A percentile compares a stretch with the other conserved stretches of the same genome.
Conservation (phyloP, 345 rosid genomes). For the Microthlaspi erraticum region DNA sequence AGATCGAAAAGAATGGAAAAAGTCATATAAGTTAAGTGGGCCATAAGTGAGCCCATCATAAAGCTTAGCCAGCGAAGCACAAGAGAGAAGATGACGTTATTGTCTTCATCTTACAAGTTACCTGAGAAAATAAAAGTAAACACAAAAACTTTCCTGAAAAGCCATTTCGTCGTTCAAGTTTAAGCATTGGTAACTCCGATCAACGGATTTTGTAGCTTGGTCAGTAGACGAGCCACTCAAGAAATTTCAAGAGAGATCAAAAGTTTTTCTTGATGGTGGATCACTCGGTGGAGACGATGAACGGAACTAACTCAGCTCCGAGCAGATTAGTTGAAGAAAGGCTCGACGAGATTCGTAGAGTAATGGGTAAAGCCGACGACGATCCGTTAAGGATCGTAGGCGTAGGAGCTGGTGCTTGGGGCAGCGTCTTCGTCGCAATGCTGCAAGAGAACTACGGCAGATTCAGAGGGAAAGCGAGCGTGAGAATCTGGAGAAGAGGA, state of each 20-base stretch:
- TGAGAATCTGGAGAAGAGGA: conserved; percentile 94
- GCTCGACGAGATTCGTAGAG: conserved; percentile 75
- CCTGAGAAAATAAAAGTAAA: conserved; percentile 4
- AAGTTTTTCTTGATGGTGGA: conserved; percentile 27
- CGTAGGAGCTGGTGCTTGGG: conserved; percentile 99
- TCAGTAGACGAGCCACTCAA: conserved; percentile 6
- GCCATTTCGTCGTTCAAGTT: conserved; percentile 10
- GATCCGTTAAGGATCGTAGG: conserved; percentile 92
- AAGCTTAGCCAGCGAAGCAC: conserved; percentile 19
- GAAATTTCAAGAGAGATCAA: not conserved
- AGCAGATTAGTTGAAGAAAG: conserved; percentile 60
- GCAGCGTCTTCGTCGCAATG: conserved; percentile 93
- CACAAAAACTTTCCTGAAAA: conserved; percentile 32
- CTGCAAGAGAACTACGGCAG: conserved; percentile 82
- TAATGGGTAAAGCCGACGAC: conserved; percentile 75
- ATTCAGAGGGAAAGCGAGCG: conserved; percentile 73
- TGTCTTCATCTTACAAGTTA: conserved; percentile 24
- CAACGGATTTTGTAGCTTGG: not conserved
- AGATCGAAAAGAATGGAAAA: not conserved
- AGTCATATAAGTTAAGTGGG: not conserved
- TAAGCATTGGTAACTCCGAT: conserved; percentile 28
- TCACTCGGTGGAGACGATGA: conserved; percentile 27
- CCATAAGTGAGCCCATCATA: not conserved
- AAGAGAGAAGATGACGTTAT: conserved; percentile 3
- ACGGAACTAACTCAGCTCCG: conserved; percentile 25